Evolutionary conservation across 1,284 basidiomycete species (phyloP), one percentile per base, ranked within the genome.

Genomic region (Fomitopsis pinicola): DNA sequence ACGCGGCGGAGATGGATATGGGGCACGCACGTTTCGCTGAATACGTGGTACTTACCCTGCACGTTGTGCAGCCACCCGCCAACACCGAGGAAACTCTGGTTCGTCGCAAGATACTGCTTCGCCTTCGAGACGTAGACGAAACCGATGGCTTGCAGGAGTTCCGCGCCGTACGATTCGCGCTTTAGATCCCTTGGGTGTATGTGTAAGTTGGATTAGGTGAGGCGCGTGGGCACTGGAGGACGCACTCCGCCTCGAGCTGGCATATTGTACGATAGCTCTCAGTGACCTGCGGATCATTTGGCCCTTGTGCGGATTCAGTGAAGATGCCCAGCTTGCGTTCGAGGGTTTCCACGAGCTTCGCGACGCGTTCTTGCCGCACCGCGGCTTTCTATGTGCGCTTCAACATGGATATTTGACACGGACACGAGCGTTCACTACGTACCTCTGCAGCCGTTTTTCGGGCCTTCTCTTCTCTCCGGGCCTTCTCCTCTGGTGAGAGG

Each of bases 31-130:
- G 94, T 96, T 77, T 95, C 94, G 69, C 91, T 91, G 73, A 96
- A 94, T 9, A 95, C 89, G 71, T 95, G 93, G 65, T 95, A 96
- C 76, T 94, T 96, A 52, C 91, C 93, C 74, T 95, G 94, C 1
- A 96, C 93, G 58, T 95, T 95, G 73, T 97, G 95, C 64, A 96
- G 77, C 95, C 95, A 98, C 2, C 95, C 92, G 40, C 91, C 91
- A 12, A 94, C 87, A 42, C 92, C 92, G 46, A 93, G 82, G 65
- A 93, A 83, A 0, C 89, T 86, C 66, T 91, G 87, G 59, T 85
- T 88, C 17, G 92, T 88, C 0, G 94, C 94, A 9, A 92, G 81
- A 67, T 87, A 86, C 56, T 94, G 91, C 68, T 88, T 89, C 6
- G 92, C 86, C 73, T 96, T 97, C 26, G 89, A 82, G 58, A 82